Percentiles rank a stretch among this genome's conserved stretches.
Evolutionary conservation across 805 yeast species (phyloP).

Genomic region (Kluyveromyces starmeri): DNA sequence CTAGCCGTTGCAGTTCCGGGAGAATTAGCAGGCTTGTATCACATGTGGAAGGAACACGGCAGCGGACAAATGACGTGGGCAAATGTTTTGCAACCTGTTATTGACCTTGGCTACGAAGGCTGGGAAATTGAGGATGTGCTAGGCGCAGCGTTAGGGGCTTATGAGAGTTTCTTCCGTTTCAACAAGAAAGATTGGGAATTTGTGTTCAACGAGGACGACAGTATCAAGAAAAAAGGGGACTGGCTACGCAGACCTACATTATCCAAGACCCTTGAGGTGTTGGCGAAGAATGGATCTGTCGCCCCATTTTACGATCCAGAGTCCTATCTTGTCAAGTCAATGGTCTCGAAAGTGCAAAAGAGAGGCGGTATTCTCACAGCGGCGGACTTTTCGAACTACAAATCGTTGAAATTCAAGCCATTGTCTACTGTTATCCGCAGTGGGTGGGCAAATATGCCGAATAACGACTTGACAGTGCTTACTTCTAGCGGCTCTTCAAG

Average conservation of each 20-base stretch:
- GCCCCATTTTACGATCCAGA: slow-evolving; percentile 77
- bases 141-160: slow-evolving; percentile 34
- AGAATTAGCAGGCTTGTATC: slow-evolving; percentile 75
- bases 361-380: slow-evolving; percentile 60
- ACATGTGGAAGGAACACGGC: slow-evolving; percentile 50
- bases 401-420: slow-evolving; percentile 38
- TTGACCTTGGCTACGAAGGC: slow-evolving; percentile 54
- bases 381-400: slow-evolving; percentile 60
- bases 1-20: slow-evolving; percentile 89
- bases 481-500: slow-evolving; percentile 69
- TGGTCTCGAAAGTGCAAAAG: slow-evolving; percentile 41
- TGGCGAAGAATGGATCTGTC: slow-evolving; percentile 71
- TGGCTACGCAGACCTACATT: slow-evolving; percentile 45
- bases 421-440: slow-evolving; percentile 16
- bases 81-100: slow-evolving; percentile 68
- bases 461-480: slow-evolving; percentile 38
- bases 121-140: slow-evolving; percentile 44
- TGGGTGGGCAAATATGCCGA: slow-evolving; percentile 26
- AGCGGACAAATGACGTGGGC: slow-evolving; percentile 67
- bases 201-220: slow-evolving; percentile 32
- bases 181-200: slow-evolving; percentile 47
- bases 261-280: slow-evolving; percentile 56
- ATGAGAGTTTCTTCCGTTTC: slow-evolving; percentile 27
- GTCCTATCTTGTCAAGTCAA: slow-evolving; percentile 58
- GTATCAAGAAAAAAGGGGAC: slow-evolving; percentile 46